Evolutionary conservation across 2,329 filamentous ascomycete species (phyloP), one percentile per base, ranked within the genome.

Genomic region (Diaporthe citriasiana): DNA sequence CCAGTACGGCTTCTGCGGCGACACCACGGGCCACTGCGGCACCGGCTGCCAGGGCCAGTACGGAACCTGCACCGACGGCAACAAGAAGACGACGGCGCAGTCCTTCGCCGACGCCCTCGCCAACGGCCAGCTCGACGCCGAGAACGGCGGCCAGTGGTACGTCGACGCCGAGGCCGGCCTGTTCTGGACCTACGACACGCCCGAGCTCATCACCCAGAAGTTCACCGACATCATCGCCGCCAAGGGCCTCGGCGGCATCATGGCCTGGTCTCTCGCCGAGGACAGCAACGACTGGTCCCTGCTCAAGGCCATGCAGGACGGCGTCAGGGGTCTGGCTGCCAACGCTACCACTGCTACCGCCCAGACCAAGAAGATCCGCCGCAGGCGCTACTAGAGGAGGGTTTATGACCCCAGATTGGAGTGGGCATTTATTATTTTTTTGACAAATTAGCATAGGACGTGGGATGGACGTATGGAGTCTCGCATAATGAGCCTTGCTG

Each of bases 151-250:
- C 3, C 87, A 88, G 79, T 90, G 89, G 83, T 91, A 83, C 80
- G 89, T 86, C 83, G 87, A 91, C 75, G 42, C 80, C 0, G 75
- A 78, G 2, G 83, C 83, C 30, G 79, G 81, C 7, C 77, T 89
- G 47, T 90, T 87, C 81, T 90, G 88, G 89, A 86, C 86, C 1
- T 90, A 87, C 86, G 89, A 90, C 70, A 89, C 85, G 0, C 81
- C 85, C 0, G 82, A 84, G n/a, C 80, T 87, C 1, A 87, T 90
- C 35, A 47, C 78, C 0, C 74, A 80, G 57, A 90, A 90, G 81
- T 86, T 89, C 60, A 76, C 82, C 1, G 78, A 84, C 1, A 85
- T 88, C 56, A 81, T 89, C 15, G 77, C 79, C 30, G 79, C 80
- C 25, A 82, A 83, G 72, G 80, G 80, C 0, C 78, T 90, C 1